A percentile compares a stretch with the other conserved stretches of the same genome.
phyloP scores from a whole-genome alignment of 768 basidiomycete species.

The Tylopilus rubrobrunneus region DNA sequence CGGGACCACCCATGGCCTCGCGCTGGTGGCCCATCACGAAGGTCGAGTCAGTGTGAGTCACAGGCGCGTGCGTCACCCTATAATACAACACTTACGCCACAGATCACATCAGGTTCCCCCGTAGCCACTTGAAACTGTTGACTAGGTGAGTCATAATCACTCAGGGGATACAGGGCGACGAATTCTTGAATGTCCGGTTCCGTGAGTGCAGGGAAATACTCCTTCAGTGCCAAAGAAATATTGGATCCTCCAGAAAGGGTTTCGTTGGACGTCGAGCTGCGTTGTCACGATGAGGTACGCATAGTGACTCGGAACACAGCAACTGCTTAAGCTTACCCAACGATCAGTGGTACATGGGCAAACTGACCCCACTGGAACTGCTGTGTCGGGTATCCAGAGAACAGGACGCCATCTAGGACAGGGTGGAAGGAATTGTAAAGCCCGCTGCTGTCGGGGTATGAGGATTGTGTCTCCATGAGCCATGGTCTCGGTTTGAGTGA shows the following conservation, averaged over 20 bases:
- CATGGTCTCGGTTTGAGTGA: background rate
- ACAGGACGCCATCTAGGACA: conserved; percentile 50
- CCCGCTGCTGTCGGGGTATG: conserved; percentile 27
- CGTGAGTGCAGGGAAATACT: conserved; percentile 45
- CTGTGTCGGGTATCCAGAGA: conserved; percentile 48
- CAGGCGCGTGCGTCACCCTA: background rate
- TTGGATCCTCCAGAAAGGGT: conserved; percentile 43
- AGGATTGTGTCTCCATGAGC: background rate
- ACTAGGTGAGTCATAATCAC: conserved; percentile 39
- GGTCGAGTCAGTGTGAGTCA: background rate
- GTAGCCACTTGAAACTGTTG: conserved; percentile 45
- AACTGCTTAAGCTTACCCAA: conserved; percentile 41
- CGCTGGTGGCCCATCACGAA: conserved; percentile 26
- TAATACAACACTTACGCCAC: conserved; percentile 42
- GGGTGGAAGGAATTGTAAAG: conserved; percentile 50
- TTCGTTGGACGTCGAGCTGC: conserved; percentile 58
- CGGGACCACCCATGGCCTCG: conserved; percentile 43
- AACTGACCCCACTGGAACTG: conserved; percentile 44
- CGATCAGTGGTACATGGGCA: conserved; percentile 50
- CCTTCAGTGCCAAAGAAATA: conserved; percentile 32
- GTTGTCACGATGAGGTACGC: background rate
- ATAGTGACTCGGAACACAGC: background rate
- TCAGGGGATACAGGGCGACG: conserved; percentile 39
- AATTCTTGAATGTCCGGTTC: conserved; percentile 37
- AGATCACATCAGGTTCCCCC: conserved; percentile 47